Conservation (phyloP, 2,329 filamentous ascomycete genomes). For the Aaosphaeria arxii region DNA sequence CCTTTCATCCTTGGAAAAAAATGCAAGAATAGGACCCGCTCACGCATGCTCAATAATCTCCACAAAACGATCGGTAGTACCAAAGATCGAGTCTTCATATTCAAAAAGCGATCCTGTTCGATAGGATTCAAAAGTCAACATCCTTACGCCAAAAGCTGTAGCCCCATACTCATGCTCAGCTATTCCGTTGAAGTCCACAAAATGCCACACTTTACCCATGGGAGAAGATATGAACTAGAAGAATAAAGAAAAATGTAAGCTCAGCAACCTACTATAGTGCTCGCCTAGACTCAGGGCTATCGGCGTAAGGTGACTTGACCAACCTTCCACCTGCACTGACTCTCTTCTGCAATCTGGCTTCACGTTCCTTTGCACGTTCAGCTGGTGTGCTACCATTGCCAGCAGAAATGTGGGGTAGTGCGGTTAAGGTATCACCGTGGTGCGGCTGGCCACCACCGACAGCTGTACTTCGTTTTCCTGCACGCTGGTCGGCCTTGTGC, state of each 20-base stretch:
- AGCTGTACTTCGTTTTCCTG: slow-evolving; percentile 36
- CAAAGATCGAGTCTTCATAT: no score
- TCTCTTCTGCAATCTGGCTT: slow-evolving; percentile 37
- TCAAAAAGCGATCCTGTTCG: no score
- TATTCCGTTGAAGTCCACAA: slow-evolving; percentile 27
- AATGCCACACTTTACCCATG: slow-evolving; percentile 27
- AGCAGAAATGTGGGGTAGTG: slow-evolving; percentile 54
- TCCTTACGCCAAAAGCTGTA: no score
- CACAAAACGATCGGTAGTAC: no score
- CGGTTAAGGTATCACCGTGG: slow-evolving; percentile 58
- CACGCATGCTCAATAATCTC: no score
- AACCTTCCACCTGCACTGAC: slow-evolving; percentile 41
- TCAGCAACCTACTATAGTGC: slow-evolving; percentile 23
- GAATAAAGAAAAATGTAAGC: slow-evolving; percentile 22
- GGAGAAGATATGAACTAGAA: slow-evolving; percentile 30
- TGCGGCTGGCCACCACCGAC: slow-evolving; percentile 50
- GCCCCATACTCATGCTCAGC: slow-evolving; percentile 1
- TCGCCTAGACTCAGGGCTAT: slow-evolving; percentile 33
- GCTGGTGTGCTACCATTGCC: slow-evolving; percentile 39
- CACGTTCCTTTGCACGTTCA: slow-evolving; percentile 35
- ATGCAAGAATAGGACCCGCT: no score
- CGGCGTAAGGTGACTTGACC: slow-evolving; percentile 28
- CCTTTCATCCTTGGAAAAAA: no score
- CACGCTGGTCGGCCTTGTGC: slow-evolving; percentile 58
- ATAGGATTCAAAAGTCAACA: no score